These are phyloP conservation scores for Lachancea thermotolerans DNA, from an alignment of 805 yeast genomes.

Conservation along the genomic window DNA sequence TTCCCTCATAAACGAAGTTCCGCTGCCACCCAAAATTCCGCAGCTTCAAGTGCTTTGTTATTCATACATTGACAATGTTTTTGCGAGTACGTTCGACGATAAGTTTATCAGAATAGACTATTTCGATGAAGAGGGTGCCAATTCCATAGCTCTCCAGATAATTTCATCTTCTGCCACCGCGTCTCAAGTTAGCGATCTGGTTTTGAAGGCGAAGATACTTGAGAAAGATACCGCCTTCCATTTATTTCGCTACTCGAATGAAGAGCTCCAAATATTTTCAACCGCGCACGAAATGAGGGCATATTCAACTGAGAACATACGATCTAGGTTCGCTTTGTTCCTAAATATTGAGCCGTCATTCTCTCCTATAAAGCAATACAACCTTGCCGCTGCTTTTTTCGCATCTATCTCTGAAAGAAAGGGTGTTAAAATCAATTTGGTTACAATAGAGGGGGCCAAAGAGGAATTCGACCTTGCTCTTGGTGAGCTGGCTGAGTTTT, in stretches of 20 bases:
- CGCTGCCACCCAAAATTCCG: slow-evolving; percentile 61
- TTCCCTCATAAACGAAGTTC: slow-evolving; percentile 78
- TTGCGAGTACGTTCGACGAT: slow-evolving; percentile 38
- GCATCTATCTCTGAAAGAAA: slow-evolving; percentile 37
- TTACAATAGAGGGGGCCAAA: slow-evolving; percentile 5
- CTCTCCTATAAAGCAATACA: slow-evolving; percentile 31
- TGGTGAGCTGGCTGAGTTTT: slow-evolving; percentile 3
- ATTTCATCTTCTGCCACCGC: slow-evolving; percentile 41
- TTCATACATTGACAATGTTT: slow-evolving; percentile 52
- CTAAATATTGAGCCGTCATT: slow-evolving; percentile 48
- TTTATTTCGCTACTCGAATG: slow-evolving; percentile 50
- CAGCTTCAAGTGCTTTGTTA: slow-evolving; percentile 60
- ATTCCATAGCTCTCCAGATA: slow-evolving; percentile 24
- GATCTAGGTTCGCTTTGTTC: slow-evolving; percentile 59
- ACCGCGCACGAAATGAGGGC: slow-evolving; percentile 60
- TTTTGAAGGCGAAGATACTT: slow-evolving; percentile 61
- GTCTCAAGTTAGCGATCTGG: slow-evolving; percentile 44
- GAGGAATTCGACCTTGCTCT: slow-evolving; percentile 8
- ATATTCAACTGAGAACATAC: slow-evolving; percentile 48
- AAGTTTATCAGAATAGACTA: slow-evolving; percentile 22
- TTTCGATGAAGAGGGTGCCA: slow-evolving; percentile 3
- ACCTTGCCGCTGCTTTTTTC: slow-evolving; percentile 43
- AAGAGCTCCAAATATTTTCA: slow-evolving; percentile 43
- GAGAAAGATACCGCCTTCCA: slow-evolving; percentile 83
- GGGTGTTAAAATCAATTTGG: slow-evolving; percentile 6